Evolutionary conservation across 208 protist genomes (phyloP), one percentile per base, ranked within the genome.

Genomic region (Trypanosoma mega): DNA sequence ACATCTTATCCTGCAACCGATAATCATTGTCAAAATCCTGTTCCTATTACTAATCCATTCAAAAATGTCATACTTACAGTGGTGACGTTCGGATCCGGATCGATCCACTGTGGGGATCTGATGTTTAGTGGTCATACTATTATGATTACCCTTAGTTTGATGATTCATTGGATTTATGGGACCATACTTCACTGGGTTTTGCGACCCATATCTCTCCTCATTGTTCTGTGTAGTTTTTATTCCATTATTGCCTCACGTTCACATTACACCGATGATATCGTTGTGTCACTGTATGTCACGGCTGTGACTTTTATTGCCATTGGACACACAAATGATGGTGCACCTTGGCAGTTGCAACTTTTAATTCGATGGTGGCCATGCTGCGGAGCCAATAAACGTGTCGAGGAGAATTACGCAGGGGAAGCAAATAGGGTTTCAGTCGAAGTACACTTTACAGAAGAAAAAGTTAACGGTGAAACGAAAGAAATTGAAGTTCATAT

Each of bases 111-210:
- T 46, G 90, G 90, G 36, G 90, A 96, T 65, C 65, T 96, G 9
- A 88, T 96, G 81, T 96, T 92, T 64, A 91, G 82, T 49, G 90
- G 90, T 5, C 90, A 96, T 75, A 94, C 87, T 1, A 87, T 96
- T 58, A 91, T 85, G 41, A 52, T 94, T 24, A 80, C 66, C n/a
- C 54, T 92, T 20, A 63, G 73, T 45, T 59, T 76, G 23, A 68
- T 74, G 54, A 23, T 85, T 4, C 46, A 78, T 1, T 90, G 79
- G 74, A 63, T 76, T 20, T 96, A 93, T 77, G 80, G 89, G 24
- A 41, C 52, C 2, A 81, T 81, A 45, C 24, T 94, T 26, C 79
- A 89, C 56, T 74, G 37, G 61, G 55, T 29, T 1, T 74, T 68
- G 27, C 66, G 45, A 29, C 53, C 57, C 1, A 1, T 74, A 2